A percentile compares a stretch with the other conserved stretches of the same genome.
Evolutionary conservation across 176 grass and related monocot species (phyloP).

Genomic region (Microstegium vimineum): DNA sequence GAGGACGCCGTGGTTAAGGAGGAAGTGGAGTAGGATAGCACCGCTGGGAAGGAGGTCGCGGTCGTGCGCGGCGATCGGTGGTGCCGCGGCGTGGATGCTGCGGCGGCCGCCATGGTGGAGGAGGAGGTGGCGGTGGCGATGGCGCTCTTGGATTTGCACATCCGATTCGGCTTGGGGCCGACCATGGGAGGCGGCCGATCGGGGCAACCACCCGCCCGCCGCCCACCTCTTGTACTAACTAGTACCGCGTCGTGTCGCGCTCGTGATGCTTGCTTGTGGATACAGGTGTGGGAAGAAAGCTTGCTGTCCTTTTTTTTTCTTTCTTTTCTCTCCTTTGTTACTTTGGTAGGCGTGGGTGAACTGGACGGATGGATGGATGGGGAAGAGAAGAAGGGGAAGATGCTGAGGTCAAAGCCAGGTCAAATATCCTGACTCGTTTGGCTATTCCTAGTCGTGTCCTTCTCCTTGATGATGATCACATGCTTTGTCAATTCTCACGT

Average conservation of each 20-base stretch:
- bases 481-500: background rate
- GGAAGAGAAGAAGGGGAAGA: background rate
- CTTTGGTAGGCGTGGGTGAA: background rate
- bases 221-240: background rate
- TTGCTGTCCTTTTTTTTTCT: background rate
- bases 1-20: conserved; percentile 25
- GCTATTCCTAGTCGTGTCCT: background rate
- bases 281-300: background rate
- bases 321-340: too few species aligned
- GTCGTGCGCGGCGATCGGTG: conserved; percentile 17
- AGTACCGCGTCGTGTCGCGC: background rate
- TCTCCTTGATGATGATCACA: background rate
- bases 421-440: background rate
- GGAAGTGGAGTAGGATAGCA: conserved; percentile 15
- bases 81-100: conserved; percentile 7
- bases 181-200: conserved; percentile 18
- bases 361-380: background rate
- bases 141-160: conserved; percentile 77
- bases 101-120: conserved; percentile 1
- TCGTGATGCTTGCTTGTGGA: background rate
- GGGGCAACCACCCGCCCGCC: background rate
- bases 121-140: conserved; percentile 28
- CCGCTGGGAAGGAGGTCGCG: background rate
- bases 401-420: background rate
- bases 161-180: conserved; percentile 10